These are phyloP conservation scores for Umbelopsis sp. DNA, from an alignment of 192 early-diverging fungal species.

Conservation along the genomic window DNA sequence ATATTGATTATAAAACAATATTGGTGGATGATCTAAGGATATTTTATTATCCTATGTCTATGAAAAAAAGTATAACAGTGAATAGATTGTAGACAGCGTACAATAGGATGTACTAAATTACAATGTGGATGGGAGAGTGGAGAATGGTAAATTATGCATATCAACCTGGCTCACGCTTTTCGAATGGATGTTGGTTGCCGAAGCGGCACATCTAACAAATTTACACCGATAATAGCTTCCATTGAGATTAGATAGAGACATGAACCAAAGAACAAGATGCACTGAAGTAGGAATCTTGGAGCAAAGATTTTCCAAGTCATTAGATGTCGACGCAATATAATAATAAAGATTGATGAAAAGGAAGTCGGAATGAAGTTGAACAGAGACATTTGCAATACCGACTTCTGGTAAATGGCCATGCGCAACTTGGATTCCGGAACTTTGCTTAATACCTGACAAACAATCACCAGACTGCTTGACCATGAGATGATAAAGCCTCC, in stretches of 20 bases:
- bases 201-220: neutral
- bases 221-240: neutral
- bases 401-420: neutral
- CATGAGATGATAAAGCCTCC: slow-evolving; percentile 41
- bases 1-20: too few relatives aligned
- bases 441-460: neutral
- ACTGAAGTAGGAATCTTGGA: slow-evolving; percentile 77
- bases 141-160: too few relatives aligned
- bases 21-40: neutral
- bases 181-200: neutral
- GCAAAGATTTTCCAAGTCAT: slow-evolving; percentile 99
- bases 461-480: slow-evolving; percentile 19
- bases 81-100: too few relatives aligned
- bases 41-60: neutral
- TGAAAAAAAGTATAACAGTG: neutral
- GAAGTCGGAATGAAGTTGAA: slow-evolving; percentile 33
- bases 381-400: slow-evolving; percentile 19
- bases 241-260: neutral
- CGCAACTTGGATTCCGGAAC: neutral
- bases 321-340: slow-evolving; percentile 70
- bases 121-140: too few relatives aligned
- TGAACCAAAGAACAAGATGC: slow-evolving; percentile 30
- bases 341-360: slow-evolving; percentile 37
- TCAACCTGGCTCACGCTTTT: neutral
- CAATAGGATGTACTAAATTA: too few relatives aligned